These are phyloP conservation scores for Amauroascus verrucosus DNA, from an alignment of 2,329 filamentous ascomycete species.

Conservation along the genomic window DNA sequence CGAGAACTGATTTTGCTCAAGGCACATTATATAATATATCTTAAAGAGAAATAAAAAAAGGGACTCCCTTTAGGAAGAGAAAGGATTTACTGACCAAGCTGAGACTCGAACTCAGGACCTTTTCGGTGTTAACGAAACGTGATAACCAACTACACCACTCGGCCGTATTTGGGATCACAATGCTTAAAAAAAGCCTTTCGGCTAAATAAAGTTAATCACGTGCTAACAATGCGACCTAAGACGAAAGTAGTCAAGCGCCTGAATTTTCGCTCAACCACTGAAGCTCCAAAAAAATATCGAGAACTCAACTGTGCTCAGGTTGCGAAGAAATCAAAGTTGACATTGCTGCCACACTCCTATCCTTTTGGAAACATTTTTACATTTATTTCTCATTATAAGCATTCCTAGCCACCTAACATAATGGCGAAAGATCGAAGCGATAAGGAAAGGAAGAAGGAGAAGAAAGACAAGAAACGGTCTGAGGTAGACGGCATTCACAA, in stretches of 20 bases:
- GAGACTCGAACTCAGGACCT: constrained; percentile 18
- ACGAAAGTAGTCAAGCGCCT: neutral
- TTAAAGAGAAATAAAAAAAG: too few relatives aligned
- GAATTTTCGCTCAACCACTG: constrained; percentile 2
- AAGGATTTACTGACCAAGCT: constrained; percentile 14
- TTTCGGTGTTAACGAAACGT: constrained; percentile 16
- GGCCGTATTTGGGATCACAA: neutral
- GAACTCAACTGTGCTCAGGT: neutral
- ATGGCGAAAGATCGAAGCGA: constrained; percentile 40
- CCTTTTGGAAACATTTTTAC: neutral
- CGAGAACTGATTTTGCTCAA: too few relatives aligned
- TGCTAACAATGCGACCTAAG: neutral
- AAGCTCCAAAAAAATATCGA: constrained; percentile 6
- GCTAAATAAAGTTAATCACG: neutral
- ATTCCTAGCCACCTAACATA: constrained; percentile 15
- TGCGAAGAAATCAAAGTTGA: neutral
- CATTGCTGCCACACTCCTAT: neutral
- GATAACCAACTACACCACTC: constrained; percentile 17
- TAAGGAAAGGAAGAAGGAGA: constrained; percentile 35
- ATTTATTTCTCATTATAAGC: neutral
- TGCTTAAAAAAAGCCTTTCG: neutral
- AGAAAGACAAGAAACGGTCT: constrained; percentile 34
- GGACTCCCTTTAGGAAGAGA: neutral
- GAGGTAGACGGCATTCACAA: constrained; percentile 39
- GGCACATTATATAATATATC: too few relatives aligned